Percentiles rank a stretch among this genome's conserved stretches.
Conservation (phyloP, 176 grass and related monocot species). For the Aegilops bicornis region DNA sequence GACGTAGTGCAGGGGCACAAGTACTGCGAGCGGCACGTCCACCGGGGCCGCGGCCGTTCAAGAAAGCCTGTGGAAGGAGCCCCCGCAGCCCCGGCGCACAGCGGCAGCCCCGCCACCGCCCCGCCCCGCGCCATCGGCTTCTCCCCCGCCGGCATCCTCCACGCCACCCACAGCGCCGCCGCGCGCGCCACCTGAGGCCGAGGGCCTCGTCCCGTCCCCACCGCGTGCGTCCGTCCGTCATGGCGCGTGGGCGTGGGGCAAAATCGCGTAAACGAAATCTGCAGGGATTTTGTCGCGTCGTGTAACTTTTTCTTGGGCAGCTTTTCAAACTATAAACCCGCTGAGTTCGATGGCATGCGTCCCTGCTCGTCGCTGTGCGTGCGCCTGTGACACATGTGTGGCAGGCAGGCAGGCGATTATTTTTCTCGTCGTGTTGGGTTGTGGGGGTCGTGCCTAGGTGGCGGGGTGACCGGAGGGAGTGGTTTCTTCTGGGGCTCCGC, state of each 20-base stretch:
- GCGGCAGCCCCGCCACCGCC: not conserved
- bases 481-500: slow-evolving; percentile 27
- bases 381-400: not conserved
- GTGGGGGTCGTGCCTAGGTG: slow-evolving; percentile 22
- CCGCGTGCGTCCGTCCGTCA: not conserved
- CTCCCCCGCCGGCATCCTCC: slow-evolving; percentile 60
- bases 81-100: slow-evolving; percentile 13
- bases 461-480: not conserved
- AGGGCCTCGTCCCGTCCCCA: not conserved
- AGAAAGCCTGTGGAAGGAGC: slow-evolving; percentile 98
- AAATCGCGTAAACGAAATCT: slow-evolving; percentile 25
- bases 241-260: not conserved
- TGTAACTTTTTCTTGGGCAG: slow-evolving; percentile 5
- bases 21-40: slow-evolving; percentile 99
- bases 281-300: slow-evolving; percentile 32
- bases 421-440: slow-evolving; percentile 42
- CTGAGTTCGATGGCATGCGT: slow-evolving; percentile 26
- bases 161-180: slow-evolving; percentile 38
- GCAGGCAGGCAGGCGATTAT: not conserved
- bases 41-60: slow-evolving; percentile 97
- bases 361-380: not conserved
- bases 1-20: slow-evolving; percentile 90
- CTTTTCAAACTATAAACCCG: slow-evolving; percentile 22
- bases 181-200: slow-evolving; percentile 45
- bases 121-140: slow-evolving; percentile 43